phyloP scores from a whole-genome alignment of 495 filamentous ascomycete genomes.

The Copromyces sp. region DNA sequence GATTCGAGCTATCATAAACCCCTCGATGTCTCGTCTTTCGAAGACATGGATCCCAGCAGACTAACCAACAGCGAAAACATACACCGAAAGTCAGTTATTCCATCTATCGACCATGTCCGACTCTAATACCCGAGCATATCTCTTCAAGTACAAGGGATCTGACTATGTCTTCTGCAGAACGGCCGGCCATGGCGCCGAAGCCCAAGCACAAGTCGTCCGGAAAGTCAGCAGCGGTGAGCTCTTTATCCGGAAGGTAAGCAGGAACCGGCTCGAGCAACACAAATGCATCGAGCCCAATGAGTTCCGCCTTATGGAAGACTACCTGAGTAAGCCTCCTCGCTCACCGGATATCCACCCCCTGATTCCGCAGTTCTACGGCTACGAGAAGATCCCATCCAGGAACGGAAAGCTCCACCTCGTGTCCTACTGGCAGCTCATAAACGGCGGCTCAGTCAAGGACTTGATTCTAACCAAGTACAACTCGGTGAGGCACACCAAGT shows the following conservation, averaged over 20 bases:
- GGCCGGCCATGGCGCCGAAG: neutral
- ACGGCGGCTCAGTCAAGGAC: neutral
- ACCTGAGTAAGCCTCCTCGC: neutral
- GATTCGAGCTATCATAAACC: neutral
- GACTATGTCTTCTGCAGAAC: neutral
- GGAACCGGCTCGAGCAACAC: neutral
- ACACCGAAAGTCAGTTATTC: neutral
- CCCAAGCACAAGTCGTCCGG: neutral
- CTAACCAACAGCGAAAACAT: neutral
- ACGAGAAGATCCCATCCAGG: slow-evolving; percentile 1
- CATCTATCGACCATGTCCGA: neutral
- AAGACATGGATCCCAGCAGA: neutral
- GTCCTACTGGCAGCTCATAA: slow-evolving; percentile 4
- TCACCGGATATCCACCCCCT: neutral
- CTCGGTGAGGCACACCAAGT: neutral
- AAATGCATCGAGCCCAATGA: neutral
- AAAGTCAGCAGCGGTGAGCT: neutral
- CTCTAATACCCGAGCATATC: neutral
- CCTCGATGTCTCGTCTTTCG: neutral
- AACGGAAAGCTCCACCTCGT: neutral
- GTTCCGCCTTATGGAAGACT: neutral
- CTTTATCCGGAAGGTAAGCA: slow-evolving; percentile 3
- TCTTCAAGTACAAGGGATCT: neutral
- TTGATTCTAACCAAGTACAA: neutral
- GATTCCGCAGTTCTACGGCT: neutral